Base-by-base conservation (phyloP, 345 rosid species). In the Linum lewisii region DNA sequence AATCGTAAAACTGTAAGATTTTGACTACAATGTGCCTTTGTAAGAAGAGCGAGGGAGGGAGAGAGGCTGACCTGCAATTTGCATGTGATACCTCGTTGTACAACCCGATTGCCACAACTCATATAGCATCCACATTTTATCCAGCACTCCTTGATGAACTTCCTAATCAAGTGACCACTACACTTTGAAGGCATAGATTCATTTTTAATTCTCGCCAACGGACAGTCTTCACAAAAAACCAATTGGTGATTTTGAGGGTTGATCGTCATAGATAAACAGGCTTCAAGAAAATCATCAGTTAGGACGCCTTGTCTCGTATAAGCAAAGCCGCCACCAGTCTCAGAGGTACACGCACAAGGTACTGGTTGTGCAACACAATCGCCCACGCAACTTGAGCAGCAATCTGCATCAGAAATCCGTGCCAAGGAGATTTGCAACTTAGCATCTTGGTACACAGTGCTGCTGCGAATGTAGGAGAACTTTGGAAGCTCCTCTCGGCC, bases 61-160 rank as follows among this genome's bases (percentile, higher is more conserved):
- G 23, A 29, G 7, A 24, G 38, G 34, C 42, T 45, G 73, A 88
- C 97, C 90, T 92, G 84, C 76, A 92, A 66, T 21, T 68, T 63
- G 77, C 88, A 65, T 22, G 55, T 70, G 58, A 92, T 80, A 55
- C 98, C 98, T 63, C 93, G 75, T 65, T 86, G 93, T 21, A 92
- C 90, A 14, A 83, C 63, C 50, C 97, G 80, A 73, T 92, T 92
- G 59, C 88, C 89, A 68, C 98, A 92, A 21, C 52, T 63, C 95
- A 78, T 80, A 62, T 70, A 47, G 51, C 95, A 88, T 54, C 95
- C 96, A 70, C 98, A 92, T 77, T 84, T 88, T 63, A 66, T 79
- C 96, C 98, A 88, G 62, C 96, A 92, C 71, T 92, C 96, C 66
- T 91, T 91, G 44, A 88, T 79, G 65, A 91, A 91, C 78, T 82